phyloP scores from a whole-genome alignment of 345 rosid species.

The Heritiera littoralis region DNA sequence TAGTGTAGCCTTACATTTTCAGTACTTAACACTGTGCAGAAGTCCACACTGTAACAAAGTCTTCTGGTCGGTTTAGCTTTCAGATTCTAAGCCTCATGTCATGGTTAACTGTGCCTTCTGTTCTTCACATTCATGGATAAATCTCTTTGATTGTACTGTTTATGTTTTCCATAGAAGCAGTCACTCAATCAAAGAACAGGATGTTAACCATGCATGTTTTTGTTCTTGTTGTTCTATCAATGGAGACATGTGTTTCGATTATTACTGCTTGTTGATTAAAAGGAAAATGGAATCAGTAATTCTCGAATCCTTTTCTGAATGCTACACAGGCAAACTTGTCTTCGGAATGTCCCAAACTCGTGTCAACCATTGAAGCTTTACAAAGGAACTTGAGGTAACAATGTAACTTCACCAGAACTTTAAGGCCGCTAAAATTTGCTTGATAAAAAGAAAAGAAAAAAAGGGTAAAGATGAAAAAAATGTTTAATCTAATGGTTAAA shows the following conservation, averaged over 20 bases:
- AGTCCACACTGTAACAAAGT: no score
- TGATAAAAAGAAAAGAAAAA: neutral
- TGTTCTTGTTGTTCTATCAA: neutral
- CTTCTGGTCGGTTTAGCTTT: no score
- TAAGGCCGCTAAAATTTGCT: neutral
- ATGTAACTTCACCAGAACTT: neutral
- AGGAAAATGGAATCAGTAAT: neutral
- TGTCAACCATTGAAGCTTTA: slow-evolving; percentile 56
- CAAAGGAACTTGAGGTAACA: slow-evolving; percentile 63
- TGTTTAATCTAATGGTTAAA: no score
- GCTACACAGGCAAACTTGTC: slow-evolving; percentile 53
- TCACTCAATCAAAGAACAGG: neutral
- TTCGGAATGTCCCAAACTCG: slow-evolving; percentile 61
- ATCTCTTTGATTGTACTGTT: no score
- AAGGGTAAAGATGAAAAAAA: no score
- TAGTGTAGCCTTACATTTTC: neutral
- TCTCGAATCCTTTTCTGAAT: neutral
- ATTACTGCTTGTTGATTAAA: neutral
- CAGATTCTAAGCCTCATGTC: no score
- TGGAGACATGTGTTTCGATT: neutral
- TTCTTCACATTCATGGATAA: no score
- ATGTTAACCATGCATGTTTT: neutral
- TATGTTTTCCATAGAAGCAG: neutral
- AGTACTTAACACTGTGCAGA: neutral
- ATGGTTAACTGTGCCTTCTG: no score